Evolutionary conservation across 2,329 filamentous ascomycete species (phyloP).

Genomic region (Calcarisporium arbuscula): DNA sequence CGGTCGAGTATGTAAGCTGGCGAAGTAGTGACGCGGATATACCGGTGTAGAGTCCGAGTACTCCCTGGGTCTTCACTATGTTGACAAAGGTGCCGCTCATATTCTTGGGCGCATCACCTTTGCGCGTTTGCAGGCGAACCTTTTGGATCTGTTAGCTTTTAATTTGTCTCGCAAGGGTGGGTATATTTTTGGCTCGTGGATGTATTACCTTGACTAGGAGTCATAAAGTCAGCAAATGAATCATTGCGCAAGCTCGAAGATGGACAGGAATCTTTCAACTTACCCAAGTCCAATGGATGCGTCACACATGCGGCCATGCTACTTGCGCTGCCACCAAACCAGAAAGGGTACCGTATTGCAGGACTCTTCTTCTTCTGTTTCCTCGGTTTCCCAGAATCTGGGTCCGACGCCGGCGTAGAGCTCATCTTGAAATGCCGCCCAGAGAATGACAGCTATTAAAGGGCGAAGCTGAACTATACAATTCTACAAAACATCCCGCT

Average conservation of each 20-base stretch:
- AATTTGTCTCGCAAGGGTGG: conserved; percentile 2
- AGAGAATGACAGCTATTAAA: too few relatives aligned
- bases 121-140: conserved; percentile 84
- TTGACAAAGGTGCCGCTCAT: conserved; percentile 84
- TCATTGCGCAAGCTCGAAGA: background rate
- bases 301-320: conserved; percentile 88
- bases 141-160: conserved; percentile 30
- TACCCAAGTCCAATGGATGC: conserved; percentile 88
- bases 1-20: conserved; percentile 93
- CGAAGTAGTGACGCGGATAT: conserved; percentile 88
- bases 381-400: conserved; percentile 10
- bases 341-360: conserved; percentile 66
- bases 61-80: conserved; percentile 68
- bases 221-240: background rate
- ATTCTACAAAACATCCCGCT: too few relatives aligned
- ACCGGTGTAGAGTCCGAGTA: conserved; percentile 81
- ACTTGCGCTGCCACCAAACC: conserved; percentile 94
- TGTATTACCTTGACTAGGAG: conserved; percentile 10
- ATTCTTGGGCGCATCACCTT: conserved; percentile 65
- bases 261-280: conserved; percentile 25
- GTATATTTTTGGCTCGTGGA: background rate
- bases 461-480: too few relatives aligned
- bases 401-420: conserved; percentile 9
- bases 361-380: conserved; percentile 31
- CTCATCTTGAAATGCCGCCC: conserved; percentile 6